Evolutionary conservation across 2,329 filamentous ascomycete genomes (phyloP), one percentile per base, ranked within the genome.

Genomic region (Curvularia hawaiiensis): DNA sequence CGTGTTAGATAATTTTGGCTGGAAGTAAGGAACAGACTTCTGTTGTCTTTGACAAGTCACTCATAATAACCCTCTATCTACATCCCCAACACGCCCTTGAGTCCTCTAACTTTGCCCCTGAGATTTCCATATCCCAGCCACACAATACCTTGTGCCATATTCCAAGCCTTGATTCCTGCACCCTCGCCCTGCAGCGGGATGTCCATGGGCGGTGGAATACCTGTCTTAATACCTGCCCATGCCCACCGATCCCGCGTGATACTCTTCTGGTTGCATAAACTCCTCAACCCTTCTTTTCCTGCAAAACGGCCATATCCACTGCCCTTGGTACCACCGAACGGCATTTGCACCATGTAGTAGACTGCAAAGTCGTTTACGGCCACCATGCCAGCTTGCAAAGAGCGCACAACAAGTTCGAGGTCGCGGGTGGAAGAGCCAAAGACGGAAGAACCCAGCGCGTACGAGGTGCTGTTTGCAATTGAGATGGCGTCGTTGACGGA

Each of bases 301-400:
- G 92, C 94, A 77, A 99, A 99, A 3, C 94, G 84, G 1, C 95
- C 95, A 75, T 98, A 98, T 0, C 81, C 95, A 24, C 90, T 96
- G 1, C 92, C 94, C 56, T 86, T 87, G n/a, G 91, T 87, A 52
- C 93, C 95, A 38, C 95, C 95, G 77, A 99, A 99, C 0, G 95
- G 95, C 39, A 99, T 79, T 77, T 97, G 92, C 8, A 96, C 93
- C 51, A 94, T 92, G 73, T 99, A 99, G 76, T 88, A 97, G 28
- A 88, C 89, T 20, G 89, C 95, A 71, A 99, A 99, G 79, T 99
- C 95, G 75, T 99, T 99, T 66, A 99, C 86, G 24, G 92, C 88
- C 0, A 98, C 91, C 90, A 97, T 97, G 44, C 95, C 95, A 0
- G 90, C 88, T 61, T 89, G 86, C 50, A 97, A 83, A 24, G 86